Evolutionary conservation across 495 filamentous ascomycete genomes (phyloP).

Genomic region (Aspergillus incahuasiensis): DNA sequence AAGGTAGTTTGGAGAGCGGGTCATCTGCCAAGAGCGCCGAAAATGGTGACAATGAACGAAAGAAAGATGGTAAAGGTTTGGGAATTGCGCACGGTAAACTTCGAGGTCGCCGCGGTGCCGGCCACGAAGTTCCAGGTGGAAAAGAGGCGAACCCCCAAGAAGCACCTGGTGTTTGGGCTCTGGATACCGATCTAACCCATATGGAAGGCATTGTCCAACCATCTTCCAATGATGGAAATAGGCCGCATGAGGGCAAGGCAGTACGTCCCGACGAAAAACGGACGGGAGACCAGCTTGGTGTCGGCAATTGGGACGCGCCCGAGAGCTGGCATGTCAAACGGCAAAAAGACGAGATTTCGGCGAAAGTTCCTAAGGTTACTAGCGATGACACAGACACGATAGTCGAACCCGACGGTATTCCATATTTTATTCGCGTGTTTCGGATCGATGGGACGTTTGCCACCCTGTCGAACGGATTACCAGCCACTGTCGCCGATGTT

Average conservation of each 20-base stretch:
- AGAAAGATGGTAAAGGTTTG: conserved; percentile 37
- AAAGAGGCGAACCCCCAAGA: conserved; percentile 29
- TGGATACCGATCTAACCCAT: conserved; percentile 78
- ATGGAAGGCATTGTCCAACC: conserved; percentile 76
- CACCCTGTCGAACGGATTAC: conserved; percentile 74
- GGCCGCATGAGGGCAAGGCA: conserved; percentile 48
- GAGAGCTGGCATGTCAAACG: conserved; percentile 89
- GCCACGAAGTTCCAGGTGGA: conserved; percentile 42
- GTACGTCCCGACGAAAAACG: conserved; percentile 39
- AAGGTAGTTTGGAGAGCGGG: conserved; percentile 41
- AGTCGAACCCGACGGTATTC: conserved; percentile 58
- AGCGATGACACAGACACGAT: conserved; percentile 39
- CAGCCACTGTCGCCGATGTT: conserved; percentile 79
- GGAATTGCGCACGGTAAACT: conserved; percentile 32
- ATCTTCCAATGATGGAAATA: conserved; percentile 34
- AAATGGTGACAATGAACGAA: conserved; percentile 40
- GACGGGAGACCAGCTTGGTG: conserved; percentile 22
- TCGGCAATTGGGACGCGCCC: conserved; percentile 74
- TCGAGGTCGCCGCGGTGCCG: conserved; percentile 49
- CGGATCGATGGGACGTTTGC: conserved; percentile 90
- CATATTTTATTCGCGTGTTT: conserved; percentile 95
- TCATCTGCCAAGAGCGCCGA: conserved; percentile 23
- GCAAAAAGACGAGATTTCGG: conserved; percentile 58
- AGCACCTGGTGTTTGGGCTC: conserved; percentile 52
- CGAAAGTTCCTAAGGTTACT: conserved; percentile 55